Evolutionary conservation across 768 basidiomycete genomes (phyloP).

Genomic region (Rhizopogon vulgaris): DNA sequence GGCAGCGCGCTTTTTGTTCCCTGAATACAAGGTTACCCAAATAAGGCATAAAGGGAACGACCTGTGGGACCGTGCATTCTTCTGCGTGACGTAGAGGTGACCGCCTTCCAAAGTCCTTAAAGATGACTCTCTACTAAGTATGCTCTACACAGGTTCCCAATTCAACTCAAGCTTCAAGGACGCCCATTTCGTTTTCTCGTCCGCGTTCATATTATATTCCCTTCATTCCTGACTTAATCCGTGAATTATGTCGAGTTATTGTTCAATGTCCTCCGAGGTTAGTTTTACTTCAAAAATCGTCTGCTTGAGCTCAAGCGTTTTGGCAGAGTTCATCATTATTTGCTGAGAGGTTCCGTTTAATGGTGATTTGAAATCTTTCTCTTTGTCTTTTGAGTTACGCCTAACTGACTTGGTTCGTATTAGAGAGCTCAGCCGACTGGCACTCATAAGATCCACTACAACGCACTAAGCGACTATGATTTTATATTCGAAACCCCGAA

Average conservation of each 20-base stretch:
- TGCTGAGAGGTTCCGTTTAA: conserved; percentile 12
- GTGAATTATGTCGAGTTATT: conserved; percentile 17
- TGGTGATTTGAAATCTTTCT: conserved; percentile 9
- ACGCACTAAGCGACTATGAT: conserved; percentile 57
- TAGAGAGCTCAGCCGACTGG: conserved; percentile 34
- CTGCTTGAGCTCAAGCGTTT: conserved; percentile 6
- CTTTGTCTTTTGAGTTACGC: too few relatives aligned
- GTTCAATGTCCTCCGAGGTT: conserved; percentile 23
- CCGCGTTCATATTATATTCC: background rate
- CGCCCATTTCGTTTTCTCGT: conserved; percentile 1
- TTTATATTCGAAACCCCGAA: conserved; percentile 50
- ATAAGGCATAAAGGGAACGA: conserved; percentile 20
- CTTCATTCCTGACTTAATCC: background rate
- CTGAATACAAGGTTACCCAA: conserved; percentile 24
- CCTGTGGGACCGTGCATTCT: background rate
- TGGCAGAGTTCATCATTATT: conserved; percentile 18
- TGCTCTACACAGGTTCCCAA: background rate
- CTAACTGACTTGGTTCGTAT: background rate
- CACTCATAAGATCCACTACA: conserved; percentile 61
- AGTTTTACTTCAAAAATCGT: conserved; percentile 1
- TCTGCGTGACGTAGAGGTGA: background rate
- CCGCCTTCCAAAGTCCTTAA: conserved; percentile 9
- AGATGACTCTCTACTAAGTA: background rate
- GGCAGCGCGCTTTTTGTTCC: conserved; percentile 19
- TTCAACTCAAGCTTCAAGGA: conserved; percentile 7